Percentiles rank a stretch among this genome's conserved stretches.
Conservation (phyloP, 495 filamentous ascomycete species). For the Poronia punctata region DNA sequence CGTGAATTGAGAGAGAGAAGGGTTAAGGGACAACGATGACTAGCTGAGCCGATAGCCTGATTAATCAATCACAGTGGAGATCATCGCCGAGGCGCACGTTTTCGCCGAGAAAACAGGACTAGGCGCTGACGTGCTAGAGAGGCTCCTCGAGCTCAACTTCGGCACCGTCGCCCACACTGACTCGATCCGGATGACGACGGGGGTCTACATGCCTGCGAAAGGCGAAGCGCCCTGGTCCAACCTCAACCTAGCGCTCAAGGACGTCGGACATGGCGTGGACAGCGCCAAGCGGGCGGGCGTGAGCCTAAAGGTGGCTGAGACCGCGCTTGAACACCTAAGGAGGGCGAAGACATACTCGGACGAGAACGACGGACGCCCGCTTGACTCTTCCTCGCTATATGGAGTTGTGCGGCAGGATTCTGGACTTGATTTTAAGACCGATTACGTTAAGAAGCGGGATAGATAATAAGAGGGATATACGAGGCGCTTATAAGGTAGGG, state of each 20-base stretch:
- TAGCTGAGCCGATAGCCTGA: no score
- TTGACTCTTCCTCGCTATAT: slow-evolving; percentile 19
- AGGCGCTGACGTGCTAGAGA: slow-evolving; percentile 41
- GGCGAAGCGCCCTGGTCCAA: slow-evolving; percentile 11
- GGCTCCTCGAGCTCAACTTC: slow-evolving; percentile 47
- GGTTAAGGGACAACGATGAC: no score
- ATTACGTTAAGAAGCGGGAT: slow-evolving; percentile 12
- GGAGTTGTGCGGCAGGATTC: slow-evolving; percentile 15
- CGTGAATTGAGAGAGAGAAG: no score
- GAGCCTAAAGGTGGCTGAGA: slow-evolving; percentile 12
- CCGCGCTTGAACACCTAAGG: slow-evolving; percentile 12
- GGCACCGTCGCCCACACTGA: slow-evolving; percentile 45
- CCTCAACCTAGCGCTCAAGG: slow-evolving; percentile 14
- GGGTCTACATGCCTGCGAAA: slow-evolving; percentile 8
- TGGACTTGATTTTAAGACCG: slow-evolving; percentile 16
- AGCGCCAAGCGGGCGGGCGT: slow-evolving; percentile 10
- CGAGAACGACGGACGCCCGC: slow-evolving; percentile 7
- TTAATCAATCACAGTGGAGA: no score
- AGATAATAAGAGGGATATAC: no score
- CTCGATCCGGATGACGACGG: slow-evolving; percentile 31
- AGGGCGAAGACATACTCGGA: slow-evolving; percentile 8
- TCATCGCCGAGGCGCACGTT: slow-evolving; percentile 49
- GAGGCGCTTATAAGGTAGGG: no score
- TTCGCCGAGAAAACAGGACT: slow-evolving; percentile 50
- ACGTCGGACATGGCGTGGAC: slow-evolving; percentile 11